These are phyloP conservation scores for Vanderwaltozyma polyspora DNA, from an alignment of 805 yeast genomes.

Conservation along the genomic window DNA sequence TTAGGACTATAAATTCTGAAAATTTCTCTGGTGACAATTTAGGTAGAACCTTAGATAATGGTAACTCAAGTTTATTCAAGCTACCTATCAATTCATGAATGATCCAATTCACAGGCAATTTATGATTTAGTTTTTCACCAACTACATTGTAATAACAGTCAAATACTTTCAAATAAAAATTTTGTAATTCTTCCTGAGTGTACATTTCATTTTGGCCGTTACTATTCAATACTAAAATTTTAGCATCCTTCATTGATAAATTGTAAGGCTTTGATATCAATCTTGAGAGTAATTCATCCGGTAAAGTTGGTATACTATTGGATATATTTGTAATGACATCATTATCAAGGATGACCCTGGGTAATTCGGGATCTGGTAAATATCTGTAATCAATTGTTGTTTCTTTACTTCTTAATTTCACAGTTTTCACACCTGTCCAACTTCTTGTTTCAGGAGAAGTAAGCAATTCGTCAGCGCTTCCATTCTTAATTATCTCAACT, in stretches of 20 bases:
- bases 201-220: constrained; percentile 20
- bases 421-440: constrained; percentile 74
- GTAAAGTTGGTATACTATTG: constrained; percentile 41
- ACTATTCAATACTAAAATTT: constrained; percentile 45
- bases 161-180: constrained; percentile 37
- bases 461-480: constrained; percentile 22
- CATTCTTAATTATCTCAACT: constrained; percentile 33
- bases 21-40: constrained; percentile 35
- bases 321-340: constrained; percentile 34
- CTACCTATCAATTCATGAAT: constrained; percentile 72
- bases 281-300: constrained; percentile 43
- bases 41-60: constrained; percentile 23
- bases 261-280: constrained; percentile 41
- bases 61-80: constrained; percentile 38
- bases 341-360: constrained; percentile 36
- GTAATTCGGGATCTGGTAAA: constrained; percentile 89
- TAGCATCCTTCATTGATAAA: constrained; percentile 64
- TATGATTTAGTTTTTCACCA: constrained; percentile 21
- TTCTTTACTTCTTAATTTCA: constrained; percentile 64
- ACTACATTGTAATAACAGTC: constrained; percentile 26
- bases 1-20: constrained; percentile 42
- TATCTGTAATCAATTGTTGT: constrained; percentile 78
- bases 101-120: constrained; percentile 61
- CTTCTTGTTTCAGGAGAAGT: constrained; percentile 63
- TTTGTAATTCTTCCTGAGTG: constrained; percentile 30